Percentiles rank a stretch among this genome's conserved stretches.
Conservation (phyloP, 2,329 filamentous ascomycete genomes). For the Mollisia scopiformis region DNA sequence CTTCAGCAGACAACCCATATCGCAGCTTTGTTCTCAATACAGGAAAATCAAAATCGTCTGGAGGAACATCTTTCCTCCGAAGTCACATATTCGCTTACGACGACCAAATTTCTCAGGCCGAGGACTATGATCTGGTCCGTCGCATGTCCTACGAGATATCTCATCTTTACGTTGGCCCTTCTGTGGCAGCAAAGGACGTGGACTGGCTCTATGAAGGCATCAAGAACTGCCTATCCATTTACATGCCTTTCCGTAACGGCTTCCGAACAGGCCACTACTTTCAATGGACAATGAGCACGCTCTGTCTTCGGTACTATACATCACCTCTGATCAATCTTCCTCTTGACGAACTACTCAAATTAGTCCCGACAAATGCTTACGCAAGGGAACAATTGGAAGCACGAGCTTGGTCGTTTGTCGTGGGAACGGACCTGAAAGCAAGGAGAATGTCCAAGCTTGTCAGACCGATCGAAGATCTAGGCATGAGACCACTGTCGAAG, state of each 20-base stretch:
- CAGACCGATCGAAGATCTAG: conserved; percentile 24
- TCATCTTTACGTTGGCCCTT: conserved; percentile 22
- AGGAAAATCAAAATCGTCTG: conserved; percentile 5
- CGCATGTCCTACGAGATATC: conserved; percentile 26
- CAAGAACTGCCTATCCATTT: conserved; percentile 25
- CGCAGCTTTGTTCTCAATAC: conserved; percentile 26
- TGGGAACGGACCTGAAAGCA: conserved; percentile 16
- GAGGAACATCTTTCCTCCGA: conserved; percentile 11
- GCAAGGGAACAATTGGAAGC: conserved; percentile 18
- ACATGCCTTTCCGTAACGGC: conserved; percentile 28
- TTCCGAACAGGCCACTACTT: conserved; percentile 29
- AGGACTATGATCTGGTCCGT: conserved; percentile 29
- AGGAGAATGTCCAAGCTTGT: conserved; percentile 17
- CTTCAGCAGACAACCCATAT: conserved; percentile 19
- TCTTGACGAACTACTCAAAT: conserved; percentile 11
- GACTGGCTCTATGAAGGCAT: conserved; percentile 29
- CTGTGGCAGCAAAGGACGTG: conserved; percentile 4
- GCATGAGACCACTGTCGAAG: conserved; percentile 19
- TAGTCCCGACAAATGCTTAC: conserved; percentile 8
- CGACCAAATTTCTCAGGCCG: conserved; percentile 18
- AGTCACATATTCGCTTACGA: conserved; percentile 32
- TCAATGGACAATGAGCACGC: conserved; percentile 24
- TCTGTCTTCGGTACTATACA: conserved; percentile 30
- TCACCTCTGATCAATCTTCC: conserved; percentile 22
- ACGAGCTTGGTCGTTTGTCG: conserved; percentile 22